These are phyloP conservation scores for Exophiala oligosperma DNA, from an alignment of 2,329 filamentous ascomycete species.

Conservation along the genomic window DNA sequence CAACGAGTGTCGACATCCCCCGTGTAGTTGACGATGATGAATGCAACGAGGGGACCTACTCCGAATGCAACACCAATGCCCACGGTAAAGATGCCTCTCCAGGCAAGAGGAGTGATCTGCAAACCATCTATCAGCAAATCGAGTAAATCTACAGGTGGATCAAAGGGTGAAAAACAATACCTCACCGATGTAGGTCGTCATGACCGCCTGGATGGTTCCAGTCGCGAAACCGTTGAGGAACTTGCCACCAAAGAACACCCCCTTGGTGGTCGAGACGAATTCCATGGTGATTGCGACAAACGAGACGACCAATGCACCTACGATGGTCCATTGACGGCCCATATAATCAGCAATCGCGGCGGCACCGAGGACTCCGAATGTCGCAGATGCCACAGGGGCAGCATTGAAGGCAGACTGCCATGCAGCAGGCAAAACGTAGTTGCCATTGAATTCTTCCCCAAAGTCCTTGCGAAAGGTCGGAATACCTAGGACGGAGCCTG, in stretches of 20 bases:
- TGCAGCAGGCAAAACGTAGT: constrained; percentile 23
- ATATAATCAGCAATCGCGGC: constrained; percentile 40
- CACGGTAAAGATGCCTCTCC: constrained; percentile 51
- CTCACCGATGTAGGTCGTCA: constrained; percentile 46
- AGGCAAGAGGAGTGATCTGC: constrained; percentile 44
- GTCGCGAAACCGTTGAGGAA: constrained; percentile 47
- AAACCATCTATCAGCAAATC: neutral
- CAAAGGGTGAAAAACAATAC: neutral
- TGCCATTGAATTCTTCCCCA: constrained; percentile 6
- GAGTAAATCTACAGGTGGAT: neutral
- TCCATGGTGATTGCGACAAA: constrained; percentile 35
- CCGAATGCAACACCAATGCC: constrained; percentile 43
- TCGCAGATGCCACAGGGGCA: neutral
- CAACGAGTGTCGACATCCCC: constrained; percentile 40
- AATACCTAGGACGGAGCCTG: constrained; percentile 51
- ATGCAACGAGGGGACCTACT: constrained; percentile 42
- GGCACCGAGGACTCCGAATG: constrained; percentile 21
- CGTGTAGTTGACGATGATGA: constrained; percentile 41
- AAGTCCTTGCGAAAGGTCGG: constrained; percentile 50
- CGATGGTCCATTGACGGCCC: constrained; percentile 36
- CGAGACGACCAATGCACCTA: constrained; percentile 24
- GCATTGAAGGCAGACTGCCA: constrained; percentile 53
- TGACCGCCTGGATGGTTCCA: constrained; percentile 50
- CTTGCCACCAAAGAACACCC: constrained; percentile 47
- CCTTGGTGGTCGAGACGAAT: constrained; percentile 33